phyloP scores from a whole-genome alignment of 2,329 filamentous ascomycete genomes.

The Stachybotrys echinatus region DNA sequence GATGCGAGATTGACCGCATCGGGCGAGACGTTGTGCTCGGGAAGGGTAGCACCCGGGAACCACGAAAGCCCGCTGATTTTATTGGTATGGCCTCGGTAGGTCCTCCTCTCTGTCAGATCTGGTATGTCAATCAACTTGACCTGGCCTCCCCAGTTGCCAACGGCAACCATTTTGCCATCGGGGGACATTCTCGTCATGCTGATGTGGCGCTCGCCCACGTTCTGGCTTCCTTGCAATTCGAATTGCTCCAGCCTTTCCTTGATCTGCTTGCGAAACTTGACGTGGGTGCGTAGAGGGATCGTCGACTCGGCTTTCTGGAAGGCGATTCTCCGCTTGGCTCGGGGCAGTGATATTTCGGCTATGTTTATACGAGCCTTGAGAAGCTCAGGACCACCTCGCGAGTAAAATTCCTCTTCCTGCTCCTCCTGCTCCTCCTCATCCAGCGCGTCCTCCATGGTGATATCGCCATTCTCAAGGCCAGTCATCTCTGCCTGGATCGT shows the following conservation, averaged over 20 bases:
- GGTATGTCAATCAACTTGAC: slow-evolving; percentile 84
- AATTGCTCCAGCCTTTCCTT: slow-evolving; percentile 79
- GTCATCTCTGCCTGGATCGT: slow-evolving; percentile 64
- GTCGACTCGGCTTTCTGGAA: slow-evolving; percentile 76
- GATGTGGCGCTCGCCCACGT: slow-evolving; percentile 82
- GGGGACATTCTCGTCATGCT: slow-evolving; percentile 91
- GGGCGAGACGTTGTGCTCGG: slow-evolving; percentile 64
- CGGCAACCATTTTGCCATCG: slow-evolving; percentile 74
- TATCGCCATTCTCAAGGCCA: slow-evolving; percentile 50
- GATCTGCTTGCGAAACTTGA: slow-evolving; percentile 84
- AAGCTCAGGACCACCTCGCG: slow-evolving; percentile 69
- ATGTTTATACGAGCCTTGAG: slow-evolving; percentile 74
- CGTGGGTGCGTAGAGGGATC: slow-evolving; percentile 82
- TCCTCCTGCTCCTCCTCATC: slow-evolving; percentile 62
- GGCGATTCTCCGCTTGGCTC: slow-evolving; percentile 70
- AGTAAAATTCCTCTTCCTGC: slow-evolving; percentile 93
- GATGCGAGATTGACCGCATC: slow-evolving; percentile 81
- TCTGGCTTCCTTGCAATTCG: slow-evolving; percentile 90
- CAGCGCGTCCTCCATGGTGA: slow-evolving; percentile 54
- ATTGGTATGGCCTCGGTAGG: slow-evolving; percentile 78
- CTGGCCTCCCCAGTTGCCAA: slow-evolving; percentile 88
- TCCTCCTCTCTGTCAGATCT: slow-evolving; percentile 69
- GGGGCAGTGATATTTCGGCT: slow-evolving; percentile 75
- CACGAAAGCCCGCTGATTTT: slow-evolving; percentile 88
- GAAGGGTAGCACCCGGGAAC: slow-evolving; percentile 76